Conservation (phyloP, 1,284 basidiomycete species). For the Marasmius sp. region DNA sequence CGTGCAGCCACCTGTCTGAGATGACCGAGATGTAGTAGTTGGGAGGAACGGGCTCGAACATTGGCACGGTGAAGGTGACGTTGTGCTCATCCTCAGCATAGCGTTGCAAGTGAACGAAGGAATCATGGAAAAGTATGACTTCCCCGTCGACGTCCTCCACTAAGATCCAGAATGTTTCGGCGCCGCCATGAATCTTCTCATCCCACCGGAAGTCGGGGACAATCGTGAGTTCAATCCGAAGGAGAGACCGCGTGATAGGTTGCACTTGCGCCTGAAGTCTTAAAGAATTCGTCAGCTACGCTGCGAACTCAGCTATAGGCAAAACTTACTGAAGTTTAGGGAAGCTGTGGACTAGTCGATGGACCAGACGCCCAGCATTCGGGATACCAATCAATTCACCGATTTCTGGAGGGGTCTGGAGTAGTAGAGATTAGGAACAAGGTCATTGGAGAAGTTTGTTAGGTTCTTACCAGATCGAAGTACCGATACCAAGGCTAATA, state of each 20-base stretch:
- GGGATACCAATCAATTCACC: conserved; percentile 95
- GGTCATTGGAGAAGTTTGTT: conserved; percentile 4
- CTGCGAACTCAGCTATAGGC: neutral
- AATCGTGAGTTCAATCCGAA: conserved; percentile 89
- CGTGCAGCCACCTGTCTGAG: conserved; percentile 95
- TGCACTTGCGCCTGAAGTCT: conserved; percentile 92
- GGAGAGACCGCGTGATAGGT: conserved; percentile 86
- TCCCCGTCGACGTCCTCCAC: conserved; percentile 99
- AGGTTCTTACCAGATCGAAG: conserved; percentile 72
- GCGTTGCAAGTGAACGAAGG: conserved; percentile 87
- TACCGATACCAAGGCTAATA: conserved; percentile 91
- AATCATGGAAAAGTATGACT: conserved; percentile 91
- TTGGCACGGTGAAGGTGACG: conserved; percentile 91
- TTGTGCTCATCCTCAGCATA: conserved; percentile 95
- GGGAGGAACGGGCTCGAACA: conserved; percentile 95
- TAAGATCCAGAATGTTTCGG: conserved; percentile 90
- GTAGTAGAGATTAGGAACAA: neutral
- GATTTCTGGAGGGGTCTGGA: conserved; percentile 73
- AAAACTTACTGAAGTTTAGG: conserved; percentile 84
- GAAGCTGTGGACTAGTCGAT: conserved; percentile 96
- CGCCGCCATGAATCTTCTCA: conserved; percentile 86
- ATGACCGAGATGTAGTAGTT: conserved; percentile 97
- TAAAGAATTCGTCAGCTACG: conserved; percentile 21
- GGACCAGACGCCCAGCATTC: conserved; percentile 88
- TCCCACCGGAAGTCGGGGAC: conserved; percentile 98